phyloP scores from a whole-genome alignment of 2,329 filamentous ascomycete genomes.

The Arthrobotrys sinensis region DNA sequence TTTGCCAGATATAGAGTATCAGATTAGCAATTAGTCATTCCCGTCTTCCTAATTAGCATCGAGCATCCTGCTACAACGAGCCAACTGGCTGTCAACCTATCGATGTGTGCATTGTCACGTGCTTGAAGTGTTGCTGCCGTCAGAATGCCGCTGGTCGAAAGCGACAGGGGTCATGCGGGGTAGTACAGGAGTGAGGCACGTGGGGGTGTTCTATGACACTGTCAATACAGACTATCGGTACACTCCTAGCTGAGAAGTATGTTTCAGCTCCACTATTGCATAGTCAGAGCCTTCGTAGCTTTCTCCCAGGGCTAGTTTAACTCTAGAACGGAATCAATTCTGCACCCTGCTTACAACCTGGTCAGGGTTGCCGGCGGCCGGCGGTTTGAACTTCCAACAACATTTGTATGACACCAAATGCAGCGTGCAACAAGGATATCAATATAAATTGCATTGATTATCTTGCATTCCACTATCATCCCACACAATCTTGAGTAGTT shows the following conservation, averaged over 20 bases:
- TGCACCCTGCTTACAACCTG: constrained; percentile 36
- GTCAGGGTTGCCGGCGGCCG: not conserved
- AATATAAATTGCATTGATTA: not conserved
- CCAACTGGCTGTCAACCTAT: no score
- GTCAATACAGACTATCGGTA: no score
- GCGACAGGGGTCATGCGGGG: not conserved
- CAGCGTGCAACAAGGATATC: not conserved
- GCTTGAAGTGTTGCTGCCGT: not conserved
- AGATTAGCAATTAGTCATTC: no score
- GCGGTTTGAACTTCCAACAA: not conserved
- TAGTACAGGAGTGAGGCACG: not conserved
- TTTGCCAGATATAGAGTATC: no score
- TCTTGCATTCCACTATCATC: not conserved
- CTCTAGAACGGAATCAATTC: not conserved
- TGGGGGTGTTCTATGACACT: not conserved
- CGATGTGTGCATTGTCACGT: not conserved
- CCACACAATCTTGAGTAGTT: no score
- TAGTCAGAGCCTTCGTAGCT: no score
- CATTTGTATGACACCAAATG: not conserved
- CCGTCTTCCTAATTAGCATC: no score
- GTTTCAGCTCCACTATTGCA: not conserved
- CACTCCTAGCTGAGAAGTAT: no score
- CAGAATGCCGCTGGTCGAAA: no score
- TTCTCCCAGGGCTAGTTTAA: not conserved
- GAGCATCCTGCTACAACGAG: no score